A percentile compares a stretch with the other conserved stretches of the same genome.
Conservation (phyloP, 768 basidiomycete genomes). For the Asterophora parasitica region DNA sequence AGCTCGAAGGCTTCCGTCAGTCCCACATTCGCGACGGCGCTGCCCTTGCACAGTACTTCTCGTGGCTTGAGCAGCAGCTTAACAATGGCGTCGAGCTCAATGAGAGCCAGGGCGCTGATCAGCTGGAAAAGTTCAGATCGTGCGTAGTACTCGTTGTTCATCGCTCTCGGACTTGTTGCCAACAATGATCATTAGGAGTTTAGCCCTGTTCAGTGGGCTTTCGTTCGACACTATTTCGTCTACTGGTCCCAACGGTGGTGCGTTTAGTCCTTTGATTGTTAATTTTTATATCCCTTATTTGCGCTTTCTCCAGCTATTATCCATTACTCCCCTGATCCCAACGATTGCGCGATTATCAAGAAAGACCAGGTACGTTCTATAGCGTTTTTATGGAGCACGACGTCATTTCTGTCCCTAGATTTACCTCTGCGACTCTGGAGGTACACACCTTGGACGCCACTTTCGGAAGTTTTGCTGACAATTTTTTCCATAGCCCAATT, state of each 20-base stretch:
- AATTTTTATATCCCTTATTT: not conserved
- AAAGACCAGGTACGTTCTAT: constrained; percentile 55
- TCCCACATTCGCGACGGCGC: constrained; percentile 87
- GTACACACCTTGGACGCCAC: constrained; percentile 25
- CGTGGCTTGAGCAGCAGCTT: constrained; percentile 90
- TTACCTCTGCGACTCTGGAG: constrained; percentile 76
- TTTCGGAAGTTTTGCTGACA: not conserved
- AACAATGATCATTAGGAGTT: constrained; percentile 43
- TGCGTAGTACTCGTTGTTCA: constrained; percentile 34
- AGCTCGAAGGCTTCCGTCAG: constrained; percentile 87
- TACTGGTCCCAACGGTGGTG: constrained; percentile 88
- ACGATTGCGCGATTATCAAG: constrained; percentile 67
- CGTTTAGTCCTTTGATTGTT: constrained; percentile 15
- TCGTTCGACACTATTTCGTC: constrained; percentile 93
- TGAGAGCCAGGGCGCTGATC: constrained; percentile 77
- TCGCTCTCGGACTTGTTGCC: not conserved
- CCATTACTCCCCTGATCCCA: constrained; percentile 81
- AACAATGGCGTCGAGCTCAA: constrained; percentile 53
- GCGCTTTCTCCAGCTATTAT: constrained; percentile 63
- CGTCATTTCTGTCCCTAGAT: constrained; percentile 25
- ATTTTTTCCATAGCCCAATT: constrained; percentile 16
- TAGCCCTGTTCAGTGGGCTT: constrained; percentile 76
- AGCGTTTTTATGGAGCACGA: not conserved
- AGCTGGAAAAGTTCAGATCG: constrained; percentile 79
- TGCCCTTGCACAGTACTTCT: constrained; percentile 84